phyloP scores from a whole-genome alignment of 1,139 yeast species.

The Fermentozyma sake region DNA sequence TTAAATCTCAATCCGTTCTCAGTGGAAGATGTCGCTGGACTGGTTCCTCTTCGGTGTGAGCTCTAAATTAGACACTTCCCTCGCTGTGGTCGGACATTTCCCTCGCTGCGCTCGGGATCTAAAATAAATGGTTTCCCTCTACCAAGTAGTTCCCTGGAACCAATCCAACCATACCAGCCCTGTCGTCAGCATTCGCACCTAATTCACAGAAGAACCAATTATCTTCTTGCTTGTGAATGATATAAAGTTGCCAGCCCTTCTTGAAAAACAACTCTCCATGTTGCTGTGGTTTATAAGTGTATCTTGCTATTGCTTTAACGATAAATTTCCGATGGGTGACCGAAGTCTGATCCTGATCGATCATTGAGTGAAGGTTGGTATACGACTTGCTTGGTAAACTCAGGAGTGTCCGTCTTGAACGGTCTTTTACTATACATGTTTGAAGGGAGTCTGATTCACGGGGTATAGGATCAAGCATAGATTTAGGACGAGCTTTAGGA shows the following conservation, averaged over 20 bases:
- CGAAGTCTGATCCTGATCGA: slow-evolving; percentile 23
- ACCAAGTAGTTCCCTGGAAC: slow-evolving; percentile 76
- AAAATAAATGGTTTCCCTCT: no score
- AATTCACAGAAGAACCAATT: slow-evolving; percentile 90
- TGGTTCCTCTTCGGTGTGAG: no score
- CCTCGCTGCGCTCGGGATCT: no score
- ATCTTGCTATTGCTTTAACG: slow-evolving; percentile 61
- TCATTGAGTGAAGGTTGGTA: slow-evolving; percentile 14
- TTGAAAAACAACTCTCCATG: slow-evolving; percentile 75
- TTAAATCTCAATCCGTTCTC: no score
- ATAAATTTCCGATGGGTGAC: slow-evolving; percentile 49
- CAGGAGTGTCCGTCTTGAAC: slow-evolving; percentile 8
- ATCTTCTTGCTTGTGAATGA: slow-evolving; percentile 74
- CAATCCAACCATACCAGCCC: slow-evolving; percentile 53
- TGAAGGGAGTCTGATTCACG: slow-evolving; percentile 2
- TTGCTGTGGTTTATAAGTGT: slow-evolving; percentile 69
- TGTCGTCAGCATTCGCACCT: slow-evolving; percentile 45
- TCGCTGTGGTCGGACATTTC: no score
- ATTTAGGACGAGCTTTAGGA: slow-evolving; percentile 30
- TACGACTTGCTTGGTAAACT: slow-evolving; percentile 22
- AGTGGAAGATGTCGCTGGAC: no score
- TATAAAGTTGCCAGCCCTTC: slow-evolving; percentile 69
- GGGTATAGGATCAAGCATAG: slow-evolving; percentile 26
- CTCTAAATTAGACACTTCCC: no score
- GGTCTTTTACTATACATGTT: slow-evolving; percentile 13